A percentile compares a stretch with the other conserved stretches of the same genome.
Evolutionary conservation across 805 yeast species (phyloP).

Genomic region (Metschnikowia similis): DNA sequence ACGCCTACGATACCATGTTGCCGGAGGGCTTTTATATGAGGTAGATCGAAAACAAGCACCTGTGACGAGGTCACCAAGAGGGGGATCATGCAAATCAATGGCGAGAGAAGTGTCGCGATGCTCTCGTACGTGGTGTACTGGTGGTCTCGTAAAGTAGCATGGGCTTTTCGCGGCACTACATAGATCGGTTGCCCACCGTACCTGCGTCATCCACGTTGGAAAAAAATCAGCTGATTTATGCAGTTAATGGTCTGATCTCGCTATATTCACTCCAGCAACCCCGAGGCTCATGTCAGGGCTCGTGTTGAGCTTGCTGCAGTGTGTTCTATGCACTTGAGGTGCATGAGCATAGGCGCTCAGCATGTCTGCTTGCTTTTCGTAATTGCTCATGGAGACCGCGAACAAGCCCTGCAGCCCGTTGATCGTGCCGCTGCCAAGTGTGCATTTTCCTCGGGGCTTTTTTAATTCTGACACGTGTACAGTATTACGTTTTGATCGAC

Average conservation of each 20-base stretch:
- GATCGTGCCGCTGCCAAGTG: too few species aligned
- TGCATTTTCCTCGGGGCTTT: too few species aligned
- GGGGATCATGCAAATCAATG: constrained; percentile 11
- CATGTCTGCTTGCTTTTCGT: neutral
- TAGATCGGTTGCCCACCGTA: neutral
- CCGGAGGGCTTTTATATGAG: constrained; percentile 52
- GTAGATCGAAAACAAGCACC: constrained; percentile 57
- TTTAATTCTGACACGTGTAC: too few species aligned
- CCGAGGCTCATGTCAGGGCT: neutral
- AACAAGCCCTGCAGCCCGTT: too few species aligned
- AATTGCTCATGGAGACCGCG: neutral
- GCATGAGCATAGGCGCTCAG: neutral
- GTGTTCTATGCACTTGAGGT: neutral
- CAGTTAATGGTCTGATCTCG: neutral
- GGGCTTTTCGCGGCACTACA: neutral
- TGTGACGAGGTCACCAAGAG: constrained; percentile 18
- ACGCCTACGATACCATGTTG: constrained; percentile 69
- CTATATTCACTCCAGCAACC: neutral
- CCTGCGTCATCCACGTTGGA: neutral
- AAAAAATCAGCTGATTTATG: neutral
- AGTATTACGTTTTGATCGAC: too few species aligned
- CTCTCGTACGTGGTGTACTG: neutral
- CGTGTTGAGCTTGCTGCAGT: neutral
- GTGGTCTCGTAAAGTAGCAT: neutral
- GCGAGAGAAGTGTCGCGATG: neutral